These are phyloP conservation scores for Aspergillus affinis DNA, from an alignment of 495 filamentous ascomycete genomes.

Conservation along the genomic window DNA sequence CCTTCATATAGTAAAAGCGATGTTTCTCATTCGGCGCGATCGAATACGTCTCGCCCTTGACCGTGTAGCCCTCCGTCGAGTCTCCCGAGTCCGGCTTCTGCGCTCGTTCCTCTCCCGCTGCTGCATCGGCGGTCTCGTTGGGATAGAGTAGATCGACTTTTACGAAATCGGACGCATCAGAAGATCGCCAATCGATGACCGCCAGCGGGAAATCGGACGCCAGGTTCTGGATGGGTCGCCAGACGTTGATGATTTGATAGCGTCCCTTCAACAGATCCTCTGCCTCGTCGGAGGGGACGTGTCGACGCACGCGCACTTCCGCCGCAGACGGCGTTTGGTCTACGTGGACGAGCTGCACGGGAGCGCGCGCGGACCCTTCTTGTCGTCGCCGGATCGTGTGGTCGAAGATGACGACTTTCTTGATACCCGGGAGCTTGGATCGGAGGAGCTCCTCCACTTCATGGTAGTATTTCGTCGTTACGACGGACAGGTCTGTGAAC, in stretches of 20 bases:
- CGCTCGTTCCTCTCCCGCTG: constrained; percentile 50
- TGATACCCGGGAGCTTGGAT: constrained; percentile 57
- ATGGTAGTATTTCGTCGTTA: constrained; percentile 76
- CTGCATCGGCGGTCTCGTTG: constrained; percentile 69
- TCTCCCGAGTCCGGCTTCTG: constrained; percentile 39
- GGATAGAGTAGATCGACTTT: constrained; percentile 75
- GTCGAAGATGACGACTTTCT: constrained; percentile 77
- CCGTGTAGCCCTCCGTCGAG: constrained; percentile 16
- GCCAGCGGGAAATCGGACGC: constrained; percentile 69
- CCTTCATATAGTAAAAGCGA: constrained; percentile 1
- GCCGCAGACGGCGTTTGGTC: constrained; percentile 75
- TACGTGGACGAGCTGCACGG: constrained; percentile 75
- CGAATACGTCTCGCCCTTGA: constrained; percentile 62
- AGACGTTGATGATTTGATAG: constrained; percentile 85
- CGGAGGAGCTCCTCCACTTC: constrained; percentile 71
- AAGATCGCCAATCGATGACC: constrained; percentile 61
- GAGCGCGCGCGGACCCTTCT: constrained; percentile 53
- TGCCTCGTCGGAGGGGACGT: constrained; percentile 59
- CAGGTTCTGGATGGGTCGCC: constrained; percentile 75
- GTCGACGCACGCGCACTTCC: constrained; percentile 60
- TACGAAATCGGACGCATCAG: constrained; percentile 60
- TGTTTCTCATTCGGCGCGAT: constrained; percentile 69
- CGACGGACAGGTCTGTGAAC: constrained; percentile 61
- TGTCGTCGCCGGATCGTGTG: constrained; percentile 76
- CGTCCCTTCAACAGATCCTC: constrained; percentile 58